Conservation (phyloP, 495 filamentous ascomycete species). For the Wilcoxina mikolae region DNA sequence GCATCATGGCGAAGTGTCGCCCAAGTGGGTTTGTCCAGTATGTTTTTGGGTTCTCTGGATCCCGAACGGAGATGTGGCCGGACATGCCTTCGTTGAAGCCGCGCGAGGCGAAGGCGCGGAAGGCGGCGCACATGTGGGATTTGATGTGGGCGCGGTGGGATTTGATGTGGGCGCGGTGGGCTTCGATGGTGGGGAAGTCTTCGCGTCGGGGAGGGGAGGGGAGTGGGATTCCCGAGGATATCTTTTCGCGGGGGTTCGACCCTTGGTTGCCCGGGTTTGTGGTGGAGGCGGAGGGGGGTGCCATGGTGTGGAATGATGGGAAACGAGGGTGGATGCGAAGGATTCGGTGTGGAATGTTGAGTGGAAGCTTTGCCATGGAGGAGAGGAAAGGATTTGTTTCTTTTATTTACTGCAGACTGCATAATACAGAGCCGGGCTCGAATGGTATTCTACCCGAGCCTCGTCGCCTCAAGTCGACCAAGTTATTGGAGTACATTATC, state of each 20-base stretch:
- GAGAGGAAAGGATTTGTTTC: too few relatives aligned
- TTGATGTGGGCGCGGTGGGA: neutral
- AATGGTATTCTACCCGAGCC: too few relatives aligned
- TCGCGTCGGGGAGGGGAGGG: neutral
- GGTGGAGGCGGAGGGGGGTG: too few relatives aligned
- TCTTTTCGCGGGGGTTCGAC: neutral
- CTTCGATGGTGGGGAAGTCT: neutral
- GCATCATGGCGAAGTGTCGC: slow-evolving; percentile 42
- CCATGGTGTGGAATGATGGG: too few relatives aligned
- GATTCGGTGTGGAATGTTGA: too few relatives aligned
- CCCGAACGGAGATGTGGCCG: slow-evolving; percentile 51
- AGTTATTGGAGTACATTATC: too few relatives aligned
- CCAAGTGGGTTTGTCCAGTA: slow-evolving; percentile 55
- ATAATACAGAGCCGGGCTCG: too few relatives aligned
- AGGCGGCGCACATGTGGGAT: slow-evolving; percentile 44
- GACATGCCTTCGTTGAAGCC: slow-evolving; percentile 51
- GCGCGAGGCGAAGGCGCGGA: slow-evolving; percentile 41
- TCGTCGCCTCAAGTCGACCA: too few relatives aligned
- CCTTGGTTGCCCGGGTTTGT: neutral
- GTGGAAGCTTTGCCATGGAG: too few relatives aligned
- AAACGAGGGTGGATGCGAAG: too few relatives aligned
- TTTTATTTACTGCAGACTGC: too few relatives aligned
- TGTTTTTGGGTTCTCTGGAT: slow-evolving; percentile 42
- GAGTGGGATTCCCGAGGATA: neutral
- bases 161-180: too few relatives aligned